Base-by-base conservation (phyloP, 805 yeast species). In the Phaffomyces thermotolerans region DNA sequence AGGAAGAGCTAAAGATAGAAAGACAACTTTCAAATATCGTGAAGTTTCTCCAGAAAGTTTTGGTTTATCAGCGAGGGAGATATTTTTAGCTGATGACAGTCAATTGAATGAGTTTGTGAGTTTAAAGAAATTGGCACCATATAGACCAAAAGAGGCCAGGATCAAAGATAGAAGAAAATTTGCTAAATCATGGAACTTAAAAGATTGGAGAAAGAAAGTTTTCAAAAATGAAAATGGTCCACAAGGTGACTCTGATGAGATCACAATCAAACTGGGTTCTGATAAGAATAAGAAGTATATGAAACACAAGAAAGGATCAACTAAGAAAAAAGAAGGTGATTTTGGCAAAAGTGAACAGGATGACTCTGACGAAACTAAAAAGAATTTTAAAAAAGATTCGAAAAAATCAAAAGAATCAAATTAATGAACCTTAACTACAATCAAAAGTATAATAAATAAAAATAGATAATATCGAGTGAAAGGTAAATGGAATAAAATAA, bases 21-120 rank as follows among this genome's bases (percentile, higher is more conserved):
- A 69, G 3, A n/a, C 20, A 9, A 74, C 70, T 43, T 91, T 93
- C 73, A 81, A 79, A 54, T 93, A 93, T 60, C 77, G 97, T 56
- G 95, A 89, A 54, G 98, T 93, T 4, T 89, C 96, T 1, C 97
- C 99, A 8, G 98, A 93, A 57, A 68, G 89, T 9, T 93, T 77
- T 66, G 98, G 98, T 12, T 71, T 93, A 39, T 72, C 85, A 0
- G 75, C 93, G 0, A 73, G 93, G 49, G 99, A 93, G 55, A 93
- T 93, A 39, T 69, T 93, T 42, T 67, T 87, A 46, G 99, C 99
- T 13, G 91, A 86, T 57, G 99, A 93, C 61, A 72, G 75, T 48
- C 84, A 83, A 39, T 71, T 93, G 63, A 93, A 93, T 64, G 83
- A 81, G 44, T 89, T 73, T 56, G 81, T 89, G 45, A 93, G 96